Conservation (phyloP, 2,329 filamentous ascomycete species). For the Ceratocystis colombiana region DNA sequence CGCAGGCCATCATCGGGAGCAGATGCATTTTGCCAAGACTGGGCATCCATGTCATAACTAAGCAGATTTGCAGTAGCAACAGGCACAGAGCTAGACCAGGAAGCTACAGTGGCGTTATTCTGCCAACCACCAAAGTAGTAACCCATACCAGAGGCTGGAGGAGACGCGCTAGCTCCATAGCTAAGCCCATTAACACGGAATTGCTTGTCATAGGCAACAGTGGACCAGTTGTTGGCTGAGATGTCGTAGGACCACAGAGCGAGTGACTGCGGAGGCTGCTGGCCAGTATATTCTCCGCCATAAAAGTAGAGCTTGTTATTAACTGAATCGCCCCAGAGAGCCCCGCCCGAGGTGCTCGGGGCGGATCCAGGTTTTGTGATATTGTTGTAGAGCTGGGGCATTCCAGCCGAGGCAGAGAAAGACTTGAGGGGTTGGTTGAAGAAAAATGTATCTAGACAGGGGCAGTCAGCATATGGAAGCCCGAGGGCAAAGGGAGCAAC, state of each 20-base stretch:
- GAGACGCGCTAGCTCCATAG: constrained; percentile 47
- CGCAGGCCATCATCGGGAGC: constrained; percentile 42
- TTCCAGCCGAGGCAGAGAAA: constrained; percentile 34
- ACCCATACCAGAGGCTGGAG: constrained; percentile 45
- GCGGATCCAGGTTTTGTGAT: constrained; percentile 49
- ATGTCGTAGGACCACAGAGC: constrained; percentile 49
- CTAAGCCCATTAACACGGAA: constrained; percentile 39
- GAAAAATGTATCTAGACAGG: constrained; percentile 31
- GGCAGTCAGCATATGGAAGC: not conserved
- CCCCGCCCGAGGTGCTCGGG: constrained; percentile 39
- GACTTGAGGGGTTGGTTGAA: constrained; percentile 48
- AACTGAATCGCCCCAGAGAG: constrained; percentile 50
- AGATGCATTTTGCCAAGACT: constrained; percentile 43
- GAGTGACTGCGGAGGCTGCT: constrained; percentile 38
- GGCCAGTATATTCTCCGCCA: constrained; percentile 48
- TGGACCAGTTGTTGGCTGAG: constrained; percentile 46
- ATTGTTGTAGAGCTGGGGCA: constrained; percentile 47
- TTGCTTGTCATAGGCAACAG: constrained; percentile 33
- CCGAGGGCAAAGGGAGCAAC: not conserved
- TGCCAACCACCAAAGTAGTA: constrained; percentile 56
- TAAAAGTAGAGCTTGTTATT: constrained; percentile 56
- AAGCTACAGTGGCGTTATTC: constrained; percentile 43
- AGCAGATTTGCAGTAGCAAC: constrained; percentile 45
- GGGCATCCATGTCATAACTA: constrained; percentile 46
- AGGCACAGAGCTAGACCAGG: constrained; percentile 40